Evolutionary conservation across 805 yeast species (phyloP).

Genomic region (Candida silvicultrix): DNA sequence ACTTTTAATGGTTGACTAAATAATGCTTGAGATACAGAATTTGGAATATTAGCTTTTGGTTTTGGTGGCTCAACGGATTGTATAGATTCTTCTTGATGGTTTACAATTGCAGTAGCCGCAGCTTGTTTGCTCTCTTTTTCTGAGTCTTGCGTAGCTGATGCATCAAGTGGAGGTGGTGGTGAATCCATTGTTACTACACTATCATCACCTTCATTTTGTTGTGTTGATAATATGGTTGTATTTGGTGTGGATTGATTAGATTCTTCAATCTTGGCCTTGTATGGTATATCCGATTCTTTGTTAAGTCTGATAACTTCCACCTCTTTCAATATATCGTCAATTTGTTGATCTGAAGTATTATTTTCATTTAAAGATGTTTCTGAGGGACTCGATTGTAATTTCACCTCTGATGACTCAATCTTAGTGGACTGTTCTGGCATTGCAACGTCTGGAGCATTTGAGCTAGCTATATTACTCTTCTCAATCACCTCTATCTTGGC

Average conservation of each 20-base stretch:
- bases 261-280: conserved; percentile 1
- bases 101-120: background rate
- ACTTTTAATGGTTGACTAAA: conserved; percentile 19
- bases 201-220: background rate
- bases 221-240: conserved; percentile 6
- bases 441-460: background rate
- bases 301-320: conserved; percentile 17
- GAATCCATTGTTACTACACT: conserved; percentile 8
- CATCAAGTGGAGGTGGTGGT: background rate
- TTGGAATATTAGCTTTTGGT: conserved; percentile 12
- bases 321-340: conserved; percentile 21
- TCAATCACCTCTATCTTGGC: background rate
- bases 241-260: conserved; percentile 7
- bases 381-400: background rate
- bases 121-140: background rate
- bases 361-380: background rate
- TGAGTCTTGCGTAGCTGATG: conserved; percentile 1
- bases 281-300: too few relatives aligned
- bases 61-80: background rate
- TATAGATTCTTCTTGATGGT: background rate
- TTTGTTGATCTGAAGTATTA: conserved; percentile 16
- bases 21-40: conserved; percentile 23
- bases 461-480: background rate
- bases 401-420: background rate
- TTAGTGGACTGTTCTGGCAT: background rate